phyloP scores from a whole-genome alignment of 352 stramenopile genomes.

The Pilasporangium apinafurcum region DNA sequence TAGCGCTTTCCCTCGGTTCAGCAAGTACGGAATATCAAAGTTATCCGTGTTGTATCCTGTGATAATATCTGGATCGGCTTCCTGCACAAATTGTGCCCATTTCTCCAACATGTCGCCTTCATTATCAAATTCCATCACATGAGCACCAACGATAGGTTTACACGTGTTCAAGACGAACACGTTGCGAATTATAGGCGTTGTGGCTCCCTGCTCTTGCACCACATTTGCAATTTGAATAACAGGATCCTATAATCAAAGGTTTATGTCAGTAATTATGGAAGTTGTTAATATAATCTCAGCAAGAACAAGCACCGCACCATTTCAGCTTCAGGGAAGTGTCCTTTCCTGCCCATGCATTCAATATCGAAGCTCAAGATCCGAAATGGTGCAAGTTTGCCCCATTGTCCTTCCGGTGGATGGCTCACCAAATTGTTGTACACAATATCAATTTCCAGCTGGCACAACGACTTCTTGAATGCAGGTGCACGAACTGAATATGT shows the following conservation, averaged over 20 bases:
- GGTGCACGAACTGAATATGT: conserved; percentile 86
- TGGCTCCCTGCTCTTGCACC: conserved; percentile 85
- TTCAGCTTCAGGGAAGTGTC: conserved; percentile 87
- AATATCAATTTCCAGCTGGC: conserved; percentile 97
- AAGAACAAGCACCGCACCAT: conserved; percentile 17
- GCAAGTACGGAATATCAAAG: conserved; percentile 99
- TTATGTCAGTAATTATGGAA: neutral
- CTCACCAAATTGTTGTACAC: conserved; percentile 96
- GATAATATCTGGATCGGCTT: conserved; percentile 97
- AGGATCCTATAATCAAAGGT: conserved; percentile 80
- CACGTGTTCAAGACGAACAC: conserved; percentile 98
- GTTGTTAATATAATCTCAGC: neutral
- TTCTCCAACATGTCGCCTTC: conserved; percentile 97
- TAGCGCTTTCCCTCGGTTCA: conserved; percentile 96
- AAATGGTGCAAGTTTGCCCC: conserved; percentile 96
- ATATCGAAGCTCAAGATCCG: conserved; percentile 99
- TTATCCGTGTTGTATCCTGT: conserved; percentile 99
- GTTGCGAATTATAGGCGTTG: conserved; percentile 83
- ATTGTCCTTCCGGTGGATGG: conserved; percentile 91
- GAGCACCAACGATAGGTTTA: conserved; percentile 96
- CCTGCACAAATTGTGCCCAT: conserved; percentile 95
- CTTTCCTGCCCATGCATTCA: conserved; percentile 98
- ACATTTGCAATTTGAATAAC: conserved; percentile 99
- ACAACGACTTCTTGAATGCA: conserved; percentile 81
- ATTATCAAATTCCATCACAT: conserved; percentile 95